Base-by-base conservation (phyloP, 768 basidiomycete species). In the Boletus fagicola region DNA sequence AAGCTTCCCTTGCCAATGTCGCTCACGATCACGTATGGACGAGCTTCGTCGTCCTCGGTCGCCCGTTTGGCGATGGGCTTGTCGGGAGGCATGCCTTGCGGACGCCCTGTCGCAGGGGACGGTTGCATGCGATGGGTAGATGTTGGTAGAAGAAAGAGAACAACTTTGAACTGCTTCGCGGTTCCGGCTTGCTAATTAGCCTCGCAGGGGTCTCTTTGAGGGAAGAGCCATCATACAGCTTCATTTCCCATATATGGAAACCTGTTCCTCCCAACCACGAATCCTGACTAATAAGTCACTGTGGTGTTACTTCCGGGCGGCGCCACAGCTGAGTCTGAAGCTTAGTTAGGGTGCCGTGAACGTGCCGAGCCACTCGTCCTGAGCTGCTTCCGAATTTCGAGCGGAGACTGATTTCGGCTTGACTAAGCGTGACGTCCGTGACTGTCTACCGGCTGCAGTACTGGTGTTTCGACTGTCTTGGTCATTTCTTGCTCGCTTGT, bases 1-100 rank as follows among this genome's bases (percentile, higher is more conserved):
- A 98, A 98, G 71, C 90, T 94, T 18, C 96, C 96, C 71, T 90
- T 91, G 36, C 91, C 91, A 53, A 94, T 85, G 65, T 90, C 84
- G 54, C 76, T 78, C 9, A 84, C 83, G 59, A 93, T 84, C 61
- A 93, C 80, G 65, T 92, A 93, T 28, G 91, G 91, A 62, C 77
- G 81, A 45, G 84, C 78, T 62, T 92, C 88, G 58, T 88, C 84
- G 58, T 90, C 87, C 55, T 89, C 86, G 11, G 72, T 65, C 39
- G 67, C 56, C 26, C 72, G 68, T 59, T 59, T 65, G 13, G 68
- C 40, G 0, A 8, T 24, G 58, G 64, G 54, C 56, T 68, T 72
- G 53, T 72, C 71, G 30, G 71, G 36, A n/a, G 61, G 47, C 67
- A 70, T 72, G 51, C 42, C 62, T 24, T 58, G 45, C 4, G 59